A percentile compares a stretch with the other conserved stretches of the same genome.
These are phyloP conservation scores for Erodium texanum DNA, from an alignment of 441 rosid genomes.

Conservation along the genomic window DNA sequence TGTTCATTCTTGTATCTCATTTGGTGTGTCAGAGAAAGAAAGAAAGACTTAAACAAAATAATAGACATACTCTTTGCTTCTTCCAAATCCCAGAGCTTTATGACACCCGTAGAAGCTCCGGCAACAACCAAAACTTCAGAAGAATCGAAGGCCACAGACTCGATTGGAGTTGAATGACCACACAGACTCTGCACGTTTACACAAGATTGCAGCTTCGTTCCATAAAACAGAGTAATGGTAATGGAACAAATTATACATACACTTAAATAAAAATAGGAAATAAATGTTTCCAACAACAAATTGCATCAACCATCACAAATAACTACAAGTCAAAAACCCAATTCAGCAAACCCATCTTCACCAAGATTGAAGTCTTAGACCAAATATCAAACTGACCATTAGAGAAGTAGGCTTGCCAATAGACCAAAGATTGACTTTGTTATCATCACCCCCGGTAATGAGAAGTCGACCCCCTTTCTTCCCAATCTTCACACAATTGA, in stretches of 20 bases:
- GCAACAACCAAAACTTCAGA: constrained; percentile 74
- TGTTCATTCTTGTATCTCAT: neutral
- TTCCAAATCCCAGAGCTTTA: constrained; percentile 92
- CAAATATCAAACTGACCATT: constrained; percentile 39
- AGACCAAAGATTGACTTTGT: constrained; percentile 80
- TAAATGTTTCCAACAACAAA: neutral
- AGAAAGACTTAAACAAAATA: neutral
- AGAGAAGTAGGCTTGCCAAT: constrained; percentile 71
- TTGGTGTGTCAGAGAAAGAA: constrained; percentile 1
- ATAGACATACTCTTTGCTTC: constrained; percentile 75
- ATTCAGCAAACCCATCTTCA: neutral
- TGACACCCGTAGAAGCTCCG: constrained; percentile 82
- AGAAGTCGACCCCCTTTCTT: constrained; percentile 65
- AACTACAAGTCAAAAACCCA: neutral
- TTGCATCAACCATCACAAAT: neutral
- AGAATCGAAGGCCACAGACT: constrained; percentile 63
- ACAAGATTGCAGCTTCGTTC: constrained; percentile 11
- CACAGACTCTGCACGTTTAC: constrained; percentile 63
- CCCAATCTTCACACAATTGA: constrained; percentile 67
- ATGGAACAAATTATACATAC: neutral
- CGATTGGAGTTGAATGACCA: constrained; percentile 63
- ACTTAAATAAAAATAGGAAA: neutral
- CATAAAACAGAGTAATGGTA: constrained; percentile 6
- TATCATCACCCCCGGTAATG: constrained; percentile 80
- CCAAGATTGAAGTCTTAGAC: neutral